Percentiles rank a stretch among this genome's conserved stretches.
Conservation (phyloP, 495 filamentous ascomycete species). For the Durotheca rogersii region DNA sequence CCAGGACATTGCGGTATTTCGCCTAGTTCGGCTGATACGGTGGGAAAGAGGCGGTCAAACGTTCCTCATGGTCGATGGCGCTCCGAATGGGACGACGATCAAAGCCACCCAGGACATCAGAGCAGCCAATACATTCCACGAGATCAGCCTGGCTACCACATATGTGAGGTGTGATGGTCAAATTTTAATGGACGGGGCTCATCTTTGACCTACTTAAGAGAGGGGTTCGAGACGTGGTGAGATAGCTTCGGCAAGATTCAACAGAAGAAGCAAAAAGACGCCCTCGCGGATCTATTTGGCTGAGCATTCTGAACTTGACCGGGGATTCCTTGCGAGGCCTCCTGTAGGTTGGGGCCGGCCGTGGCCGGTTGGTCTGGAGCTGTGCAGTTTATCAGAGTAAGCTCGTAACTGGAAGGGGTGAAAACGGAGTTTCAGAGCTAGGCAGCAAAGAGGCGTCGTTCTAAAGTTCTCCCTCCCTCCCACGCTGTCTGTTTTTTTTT, state of each 20-base stretch:
- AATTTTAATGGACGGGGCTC: conserved; percentile 10
- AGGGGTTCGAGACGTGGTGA: neutral
- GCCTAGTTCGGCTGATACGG: conserved; percentile 4
- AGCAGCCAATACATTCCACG: conserved; percentile 19
- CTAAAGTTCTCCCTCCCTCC: no score
- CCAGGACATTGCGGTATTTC: conserved; percentile 10
- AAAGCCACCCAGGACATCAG: conserved; percentile 21
- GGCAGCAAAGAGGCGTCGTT: neutral
- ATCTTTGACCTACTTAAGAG: conserved; percentile 11
- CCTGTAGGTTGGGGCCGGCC: conserved; percentile 8
- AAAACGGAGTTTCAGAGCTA: neutral
- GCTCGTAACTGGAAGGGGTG: conserved; percentile 7
- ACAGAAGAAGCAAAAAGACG: conserved; percentile 26
- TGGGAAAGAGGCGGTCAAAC: conserved; percentile 21
- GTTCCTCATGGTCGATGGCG: conserved; percentile 14
- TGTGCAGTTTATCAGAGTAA: conserved; percentile 8
- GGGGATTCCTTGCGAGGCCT: conserved; percentile 19
- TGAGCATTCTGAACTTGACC: conserved; percentile 5
- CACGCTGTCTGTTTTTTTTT: neutral
- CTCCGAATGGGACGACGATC: conserved; percentile 24
- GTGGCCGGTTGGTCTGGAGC: conserved; percentile 4
- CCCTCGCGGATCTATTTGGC: conserved; percentile 22
- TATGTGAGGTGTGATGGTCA: conserved; percentile 2
- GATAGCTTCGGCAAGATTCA: conserved; percentile 6
- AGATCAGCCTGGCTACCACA: conserved; percentile 2